phyloP scores from a whole-genome alignment of 129 eudicot genomes.

The Smallanthus sonchifolius region DNA sequence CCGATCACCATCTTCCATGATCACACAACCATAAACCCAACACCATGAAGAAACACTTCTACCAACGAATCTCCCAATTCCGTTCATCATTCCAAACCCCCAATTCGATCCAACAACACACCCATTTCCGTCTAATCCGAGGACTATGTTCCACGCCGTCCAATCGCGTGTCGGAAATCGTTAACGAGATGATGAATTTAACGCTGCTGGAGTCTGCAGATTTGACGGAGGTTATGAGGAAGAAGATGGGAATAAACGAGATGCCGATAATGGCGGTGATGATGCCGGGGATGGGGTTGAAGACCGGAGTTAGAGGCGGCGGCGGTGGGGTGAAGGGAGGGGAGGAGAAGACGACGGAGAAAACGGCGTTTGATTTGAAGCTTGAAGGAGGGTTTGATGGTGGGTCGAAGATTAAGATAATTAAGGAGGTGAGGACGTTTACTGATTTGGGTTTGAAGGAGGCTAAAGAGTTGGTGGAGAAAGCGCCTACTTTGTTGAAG shows the following conservation, averaged over 20 bases:
- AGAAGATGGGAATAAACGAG: constrained; percentile 56
- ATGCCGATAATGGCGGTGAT: constrained; percentile 77
- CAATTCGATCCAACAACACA: constrained; percentile 8
- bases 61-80: constrained; percentile 17
- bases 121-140: constrained; percentile 21
- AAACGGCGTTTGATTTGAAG: constrained; percentile 81
- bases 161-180: constrained; percentile 53
- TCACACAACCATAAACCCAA: constrained; percentile 15
- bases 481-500: constrained; percentile 87
- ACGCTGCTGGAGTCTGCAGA: constrained; percentile 69
- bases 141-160: constrained; percentile 41
- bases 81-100: neutral
- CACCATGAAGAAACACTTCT: constrained; percentile 30
- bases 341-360: constrained; percentile 54
- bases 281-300: constrained; percentile 91
- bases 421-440: constrained; percentile 84
- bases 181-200: constrained; percentile 51
- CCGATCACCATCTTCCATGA: constrained; percentile 24
- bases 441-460: constrained; percentile 92
- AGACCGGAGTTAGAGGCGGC: constrained; percentile 29
- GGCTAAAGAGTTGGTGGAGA: constrained; percentile 94
- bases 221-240: constrained; percentile 52
- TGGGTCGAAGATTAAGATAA: constrained; percentile 75
- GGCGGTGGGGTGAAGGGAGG: constrained; percentile 37
- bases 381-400: constrained; percentile 81